Conservation (phyloP, 2,329 filamentous ascomycete genomes). For the Talaromyces sp. region DNA sequence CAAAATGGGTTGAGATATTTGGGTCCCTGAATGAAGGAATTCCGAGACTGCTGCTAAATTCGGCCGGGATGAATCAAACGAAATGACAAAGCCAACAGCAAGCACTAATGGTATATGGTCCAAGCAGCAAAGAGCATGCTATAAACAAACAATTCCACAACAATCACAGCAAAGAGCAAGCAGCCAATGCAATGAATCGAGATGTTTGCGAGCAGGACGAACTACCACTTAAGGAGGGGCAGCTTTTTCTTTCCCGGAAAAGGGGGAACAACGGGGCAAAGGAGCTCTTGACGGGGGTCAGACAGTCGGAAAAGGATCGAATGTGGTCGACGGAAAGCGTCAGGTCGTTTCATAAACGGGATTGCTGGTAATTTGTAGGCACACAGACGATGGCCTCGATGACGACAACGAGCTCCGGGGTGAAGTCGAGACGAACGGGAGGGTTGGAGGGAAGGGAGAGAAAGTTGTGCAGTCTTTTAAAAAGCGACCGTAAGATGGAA, state of each 20-base stretch:
- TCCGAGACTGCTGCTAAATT: constrained; percentile 4
- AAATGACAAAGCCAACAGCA: constrained; percentile 17
- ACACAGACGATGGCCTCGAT: constrained; percentile 8
- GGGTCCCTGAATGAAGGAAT: constrained; percentile 7
- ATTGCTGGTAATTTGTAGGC: not conserved
- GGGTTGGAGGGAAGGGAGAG: constrained; percentile 20
- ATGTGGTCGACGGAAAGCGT: constrained; percentile 18
- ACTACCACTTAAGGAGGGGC: constrained; percentile 14
- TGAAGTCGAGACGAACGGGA: constrained; percentile 12
- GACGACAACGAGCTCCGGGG: constrained; percentile 7
- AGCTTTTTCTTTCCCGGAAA: constrained; percentile 12
- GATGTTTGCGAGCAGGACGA: not conserved
- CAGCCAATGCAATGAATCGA: not conserved
- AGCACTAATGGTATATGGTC: constrained; percentile 7
- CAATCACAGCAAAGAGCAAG: not conserved
- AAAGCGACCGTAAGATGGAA: not conserved
- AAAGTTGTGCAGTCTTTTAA: constrained; percentile 9
- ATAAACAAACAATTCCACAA: not conserved
- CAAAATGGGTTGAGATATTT: constrained; percentile 8
- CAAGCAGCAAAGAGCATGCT: constrained; percentile 6
- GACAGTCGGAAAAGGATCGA: constrained; percentile 23
- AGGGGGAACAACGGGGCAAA: constrained; percentile 19
- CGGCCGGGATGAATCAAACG: constrained; percentile 9
- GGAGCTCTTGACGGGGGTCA: constrained; percentile 8
- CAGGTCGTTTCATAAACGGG: not conserved